phyloP scores from a whole-genome alignment of 768 basidiomycete species.

The Paxillus involutus region DNA sequence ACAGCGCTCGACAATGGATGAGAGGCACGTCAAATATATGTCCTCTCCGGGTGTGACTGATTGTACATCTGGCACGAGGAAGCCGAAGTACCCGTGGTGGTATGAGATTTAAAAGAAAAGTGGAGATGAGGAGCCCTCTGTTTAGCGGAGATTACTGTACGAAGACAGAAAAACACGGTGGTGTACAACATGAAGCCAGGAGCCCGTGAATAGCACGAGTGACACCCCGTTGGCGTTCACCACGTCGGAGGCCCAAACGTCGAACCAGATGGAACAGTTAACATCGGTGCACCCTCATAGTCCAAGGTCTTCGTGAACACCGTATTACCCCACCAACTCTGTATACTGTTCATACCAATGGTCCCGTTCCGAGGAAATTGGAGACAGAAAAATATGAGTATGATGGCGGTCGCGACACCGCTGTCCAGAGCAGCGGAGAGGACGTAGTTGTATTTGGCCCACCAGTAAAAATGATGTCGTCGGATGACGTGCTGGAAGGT shows the following conservation, averaged over 20 bases:
- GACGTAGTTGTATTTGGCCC: slow-evolving; percentile 34
- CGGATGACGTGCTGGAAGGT: slow-evolving; percentile 40
- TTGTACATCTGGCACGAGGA: too few species aligned
- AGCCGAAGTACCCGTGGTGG: too few species aligned
- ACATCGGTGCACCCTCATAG: slow-evolving; percentile 31
- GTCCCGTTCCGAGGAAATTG: slow-evolving; percentile 22
- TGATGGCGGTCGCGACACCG: slow-evolving; percentile 7
- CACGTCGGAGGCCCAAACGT: slow-evolving; percentile 35
- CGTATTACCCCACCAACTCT: slow-evolving; percentile 15
- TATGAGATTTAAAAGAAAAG: too few species aligned
- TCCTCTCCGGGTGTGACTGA: too few species aligned
- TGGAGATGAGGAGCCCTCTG: too few species aligned
- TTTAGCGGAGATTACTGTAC: too few species aligned
- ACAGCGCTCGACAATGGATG: too few species aligned
- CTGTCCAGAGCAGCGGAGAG: slow-evolving; percentile 34
- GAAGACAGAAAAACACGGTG: too few species aligned
- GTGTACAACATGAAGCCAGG: too few species aligned
- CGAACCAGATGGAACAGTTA: slow-evolving; percentile 15
- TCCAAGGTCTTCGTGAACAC: slow-evolving; percentile 37
- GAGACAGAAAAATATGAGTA: slow-evolving; percentile 33
- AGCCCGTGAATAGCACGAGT: too few species aligned
- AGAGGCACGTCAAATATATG: too few species aligned
- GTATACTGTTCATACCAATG: slow-evolving; percentile 49
- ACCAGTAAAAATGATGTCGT: slow-evolving; percentile 22
- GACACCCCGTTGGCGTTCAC: neutral